Conservation (phyloP, 768 basidiomycete species). For the Lepiota subincarnata region DNA sequence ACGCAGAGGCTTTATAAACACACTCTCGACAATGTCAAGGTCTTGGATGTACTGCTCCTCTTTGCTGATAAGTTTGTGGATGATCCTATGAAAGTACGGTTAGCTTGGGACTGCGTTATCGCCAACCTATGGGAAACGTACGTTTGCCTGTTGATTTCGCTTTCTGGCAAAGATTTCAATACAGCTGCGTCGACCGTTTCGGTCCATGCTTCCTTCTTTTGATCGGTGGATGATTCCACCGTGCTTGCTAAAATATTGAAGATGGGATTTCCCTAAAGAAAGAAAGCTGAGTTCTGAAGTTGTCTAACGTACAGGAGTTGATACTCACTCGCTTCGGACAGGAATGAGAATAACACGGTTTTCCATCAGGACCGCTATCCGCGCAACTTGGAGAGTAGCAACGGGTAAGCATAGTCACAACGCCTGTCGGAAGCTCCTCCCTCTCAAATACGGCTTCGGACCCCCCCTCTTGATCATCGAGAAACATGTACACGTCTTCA, state of each 20-base stretch:
- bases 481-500: constrained; percentile 91
- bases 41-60: constrained; percentile 91
- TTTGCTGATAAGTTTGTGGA: constrained; percentile 83
- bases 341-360: constrained; percentile 75
- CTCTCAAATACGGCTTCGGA: constrained; percentile 58
- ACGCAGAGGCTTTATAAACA: constrained; percentile 50
- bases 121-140: constrained; percentile 20
- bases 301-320: no score
- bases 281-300: no score
- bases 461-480: constrained; percentile 71
- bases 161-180: constrained; percentile 53
- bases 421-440: constrained; percentile 79
- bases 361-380: constrained; percentile 43
- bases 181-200: constrained; percentile 40
- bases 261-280: neutral
- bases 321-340: constrained; percentile 66
- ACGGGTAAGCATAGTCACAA: constrained; percentile 83
- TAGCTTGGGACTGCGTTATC: neutral
- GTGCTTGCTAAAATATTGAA: constrained; percentile 20
- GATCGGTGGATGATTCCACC: constrained; percentile 27
- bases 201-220: constrained; percentile 40
- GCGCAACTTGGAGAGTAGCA: constrained; percentile 89
- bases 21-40: constrained; percentile 75
- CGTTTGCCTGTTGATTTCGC: constrained; percentile 83
- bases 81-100: constrained; percentile 42